Conservation (phyloP, 2,329 filamentous ascomycete species). For the Sclerotinia subarctica region DNA sequence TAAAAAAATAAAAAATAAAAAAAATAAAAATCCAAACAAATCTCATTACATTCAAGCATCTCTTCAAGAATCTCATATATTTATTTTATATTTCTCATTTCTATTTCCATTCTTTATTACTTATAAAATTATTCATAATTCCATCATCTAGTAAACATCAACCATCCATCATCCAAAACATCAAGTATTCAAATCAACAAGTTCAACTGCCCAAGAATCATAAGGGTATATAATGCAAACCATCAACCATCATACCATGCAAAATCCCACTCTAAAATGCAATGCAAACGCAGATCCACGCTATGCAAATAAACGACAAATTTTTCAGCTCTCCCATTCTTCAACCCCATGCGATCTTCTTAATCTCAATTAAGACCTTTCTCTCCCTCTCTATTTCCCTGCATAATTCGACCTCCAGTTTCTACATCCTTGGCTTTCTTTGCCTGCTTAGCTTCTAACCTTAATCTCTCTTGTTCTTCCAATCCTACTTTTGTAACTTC, state of each 20-base stretch:
- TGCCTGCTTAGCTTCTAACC: constrained; percentile 25
- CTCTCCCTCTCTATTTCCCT: constrained; percentile 12
- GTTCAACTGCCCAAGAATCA: neutral
- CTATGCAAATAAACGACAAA: constrained; percentile 4
- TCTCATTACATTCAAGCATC: too few species aligned
- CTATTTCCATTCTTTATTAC: too few species aligned
- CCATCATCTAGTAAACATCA: neutral
- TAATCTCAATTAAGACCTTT: neutral
- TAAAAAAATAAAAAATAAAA: too few species aligned
- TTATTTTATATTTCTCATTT: too few species aligned
- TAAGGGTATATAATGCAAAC: neutral
- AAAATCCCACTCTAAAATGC: neutral
- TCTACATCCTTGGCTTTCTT: constrained; percentile 20
- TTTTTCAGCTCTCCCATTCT: neutral
- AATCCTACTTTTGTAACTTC: constrained; percentile 50
- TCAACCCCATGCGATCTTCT: neutral
- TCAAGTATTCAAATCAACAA: neutral
- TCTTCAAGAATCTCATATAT: too few species aligned
- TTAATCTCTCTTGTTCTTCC: constrained; percentile 30
- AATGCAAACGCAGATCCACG: neutral
- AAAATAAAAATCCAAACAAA: too few species aligned
- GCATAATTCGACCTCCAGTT: constrained; percentile 7
- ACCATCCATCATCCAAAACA: neutral
- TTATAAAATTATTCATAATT: too few species aligned
- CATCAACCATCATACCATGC: neutral